A percentile compares a stretch with the other conserved stretches of the same genome.
Conservation (phyloP, 1,284 basidiomycete species). For the Volvariella volvacea region DNA sequence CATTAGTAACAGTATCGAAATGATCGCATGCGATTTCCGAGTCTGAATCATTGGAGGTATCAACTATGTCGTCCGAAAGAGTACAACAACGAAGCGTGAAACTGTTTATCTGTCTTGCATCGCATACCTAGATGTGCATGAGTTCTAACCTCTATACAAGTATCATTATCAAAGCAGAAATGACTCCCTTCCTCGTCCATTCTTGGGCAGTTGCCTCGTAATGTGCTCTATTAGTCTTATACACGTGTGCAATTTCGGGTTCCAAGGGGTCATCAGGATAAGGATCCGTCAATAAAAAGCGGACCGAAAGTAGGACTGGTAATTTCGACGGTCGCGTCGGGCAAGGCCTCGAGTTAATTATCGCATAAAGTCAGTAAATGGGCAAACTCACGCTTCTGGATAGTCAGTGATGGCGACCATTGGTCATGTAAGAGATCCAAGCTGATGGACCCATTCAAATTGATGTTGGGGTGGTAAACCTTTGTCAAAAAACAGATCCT, state of each 20-base stretch:
- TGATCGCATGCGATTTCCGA: too few species aligned
- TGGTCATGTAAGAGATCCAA: slow-evolving; percentile 96
- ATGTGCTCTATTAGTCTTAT: slow-evolving; percentile 91
- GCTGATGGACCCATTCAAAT: slow-evolving; percentile 97
- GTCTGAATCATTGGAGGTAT: too few species aligned
- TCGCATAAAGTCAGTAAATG: slow-evolving; percentile 8
- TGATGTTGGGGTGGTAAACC: slow-evolving; percentile 97
- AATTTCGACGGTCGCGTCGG: not conserved
- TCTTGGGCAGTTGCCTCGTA: slow-evolving; percentile 95
- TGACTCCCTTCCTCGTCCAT: slow-evolving; percentile 92
- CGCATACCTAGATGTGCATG: slow-evolving; percentile 24
- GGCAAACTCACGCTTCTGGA: slow-evolving; percentile 80
- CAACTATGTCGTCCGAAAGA: too few species aligned
- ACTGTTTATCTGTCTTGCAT: slow-evolving; percentile 21
- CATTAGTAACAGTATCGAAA: too few species aligned
- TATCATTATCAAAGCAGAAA: not conserved
- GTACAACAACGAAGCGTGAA: slow-evolving; percentile 6
- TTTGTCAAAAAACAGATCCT: slow-evolving; percentile 99
- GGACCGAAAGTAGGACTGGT: slow-evolving; percentile 87
- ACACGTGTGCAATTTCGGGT: slow-evolving; percentile 80
- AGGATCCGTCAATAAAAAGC: slow-evolving; percentile 95
- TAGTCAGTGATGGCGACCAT: slow-evolving; percentile 97
- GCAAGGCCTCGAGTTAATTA: slow-evolving; percentile 23
- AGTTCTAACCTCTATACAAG: not conserved
- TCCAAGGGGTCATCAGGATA: slow-evolving; percentile 91